These are phyloP conservation scores for Neurospora sp. DNA, from an alignment of 495 filamentous ascomycete species.

Conservation along the genomic window DNA sequence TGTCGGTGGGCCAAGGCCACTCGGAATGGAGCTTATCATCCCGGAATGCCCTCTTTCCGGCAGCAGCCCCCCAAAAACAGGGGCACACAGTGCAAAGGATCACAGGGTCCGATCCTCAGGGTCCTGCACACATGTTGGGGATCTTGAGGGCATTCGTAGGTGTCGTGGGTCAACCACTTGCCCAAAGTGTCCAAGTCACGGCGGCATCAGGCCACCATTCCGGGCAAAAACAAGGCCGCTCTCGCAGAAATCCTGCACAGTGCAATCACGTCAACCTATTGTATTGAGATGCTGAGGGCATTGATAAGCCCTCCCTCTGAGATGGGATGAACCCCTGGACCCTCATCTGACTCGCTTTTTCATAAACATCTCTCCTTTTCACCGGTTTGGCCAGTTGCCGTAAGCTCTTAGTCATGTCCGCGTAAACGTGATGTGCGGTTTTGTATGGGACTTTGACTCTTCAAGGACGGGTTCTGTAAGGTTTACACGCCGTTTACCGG, in stretches of 20 bases:
- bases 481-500: not conserved
- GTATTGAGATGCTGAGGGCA: not conserved
- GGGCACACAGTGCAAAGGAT: not conserved
- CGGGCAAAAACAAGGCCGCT: not conserved
- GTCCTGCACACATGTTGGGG: not conserved
- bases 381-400: not conserved
- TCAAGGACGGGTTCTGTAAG: not conserved
- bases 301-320: not conserved
- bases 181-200: not conserved
- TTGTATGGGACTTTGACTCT: not conserved
- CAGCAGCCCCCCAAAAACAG: not conserved
- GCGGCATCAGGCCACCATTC: not conserved
- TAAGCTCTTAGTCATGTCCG: not conserved
- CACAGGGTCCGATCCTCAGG: not conserved
- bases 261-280: not conserved
- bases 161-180: not conserved
- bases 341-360: not conserved
- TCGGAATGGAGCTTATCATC: not conserved
- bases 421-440: not conserved
- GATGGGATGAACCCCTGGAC: not conserved
- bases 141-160: not conserved
- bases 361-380: not conserved
- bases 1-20: not conserved
- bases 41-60: not conserved
- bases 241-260: not conserved